Base-by-base conservation (phyloP, 345 rosid species). In the Erysimum cheiranthoides region DNA sequence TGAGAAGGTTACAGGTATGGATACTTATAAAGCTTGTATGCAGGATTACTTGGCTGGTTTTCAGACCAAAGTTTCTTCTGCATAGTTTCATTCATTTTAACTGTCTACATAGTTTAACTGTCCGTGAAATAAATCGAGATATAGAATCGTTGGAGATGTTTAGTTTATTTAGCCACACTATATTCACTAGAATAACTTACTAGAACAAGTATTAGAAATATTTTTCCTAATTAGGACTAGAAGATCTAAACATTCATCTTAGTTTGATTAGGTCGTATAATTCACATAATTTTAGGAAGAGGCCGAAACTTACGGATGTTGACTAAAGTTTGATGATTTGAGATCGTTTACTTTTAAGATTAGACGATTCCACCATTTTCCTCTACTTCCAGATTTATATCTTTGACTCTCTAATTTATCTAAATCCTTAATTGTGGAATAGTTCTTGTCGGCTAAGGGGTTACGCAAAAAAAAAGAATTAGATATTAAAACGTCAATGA, bases 11-110 rank as follows among this genome's bases (percentile, higher is more conserved):
- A 57, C 71, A 2, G 91, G 93, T 65, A 89, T 86, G 96, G 93
- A 90, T 79, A 87, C 89, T 17, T 92, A 89, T 66, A 76, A 77
- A 73, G 86, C 93, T 34, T 95, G 87, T 79, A 92, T 90, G 98
- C 93, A 88, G 74, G 98, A 95, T 75, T 89, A 81, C 73, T 54
- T 84, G 71, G 73, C 86, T 66, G 78, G 69, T 50, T 86, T 87
- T 32, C 84, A 71, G 25, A 83, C 81, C 82, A 86, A 84, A 71
- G 81, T 79, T 57, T 58, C 76, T 18, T 59, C 68, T 59, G 52
- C 53, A 8, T 49, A 47, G 25, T 35, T 14, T 50, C 6, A 7
- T 10, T 27, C 34, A 38, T 35, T n/a, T 21, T n/a, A 16, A 65
- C 5, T 30, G 47, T 21, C 35, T 53, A n/a, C 17, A 42, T 38